Evolutionary conservation across 2,329 filamentous ascomycete genomes (phyloP).

Genomic region (Cladobotryum mycophilum): DNA sequence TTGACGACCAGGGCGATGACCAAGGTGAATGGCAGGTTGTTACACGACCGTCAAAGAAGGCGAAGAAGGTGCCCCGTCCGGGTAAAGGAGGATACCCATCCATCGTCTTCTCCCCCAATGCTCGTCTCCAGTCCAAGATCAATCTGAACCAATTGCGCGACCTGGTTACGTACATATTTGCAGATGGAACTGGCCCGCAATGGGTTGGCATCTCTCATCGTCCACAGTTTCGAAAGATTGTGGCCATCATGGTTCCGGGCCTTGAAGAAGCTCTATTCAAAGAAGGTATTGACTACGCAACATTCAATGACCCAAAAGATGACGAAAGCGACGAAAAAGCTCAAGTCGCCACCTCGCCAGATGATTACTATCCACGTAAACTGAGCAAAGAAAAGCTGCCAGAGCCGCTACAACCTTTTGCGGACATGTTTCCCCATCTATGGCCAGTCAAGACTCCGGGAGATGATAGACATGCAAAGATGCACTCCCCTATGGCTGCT

Average conservation of each 20-base stretch:
- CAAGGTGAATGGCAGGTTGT: slow-evolving; percentile 50
- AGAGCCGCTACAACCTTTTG: slow-evolving; percentile 56
- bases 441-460: slow-evolving; percentile 88
- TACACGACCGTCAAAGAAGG: slow-evolving; percentile 48
- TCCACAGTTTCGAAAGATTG: slow-evolving; percentile 67
- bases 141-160: slow-evolving; percentile 57
- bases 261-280: slow-evolving; percentile 88
- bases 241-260: slow-evolving; percentile 86
- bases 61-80: slow-evolving; percentile 54
- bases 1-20: slow-evolving; percentile 24
- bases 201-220: slow-evolving; percentile 60
- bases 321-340: slow-evolving; percentile 27
- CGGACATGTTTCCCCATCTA: slow-evolving; percentile 76
- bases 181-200: slow-evolving; percentile 57
- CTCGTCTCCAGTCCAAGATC: slow-evolving; percentile 55
- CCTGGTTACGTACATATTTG: slow-evolving; percentile 59
- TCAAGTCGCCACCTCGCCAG: slow-evolving; percentile 38
- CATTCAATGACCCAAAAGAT: slow-evolving; percentile 33
- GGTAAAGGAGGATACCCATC: slow-evolving; percentile 53
- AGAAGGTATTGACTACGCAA: slow-evolving; percentile 44
- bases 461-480: slow-evolving; percentile 70
- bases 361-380: slow-evolving; percentile 53
- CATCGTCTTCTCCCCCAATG: slow-evolving; percentile 51
- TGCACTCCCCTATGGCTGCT: slow-evolving; percentile 81
- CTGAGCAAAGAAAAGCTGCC: slow-evolving; percentile 48